Evolutionary conservation across 345 rosid genomes (phyloP).

Genomic region (Passiflora organensis): DNA sequence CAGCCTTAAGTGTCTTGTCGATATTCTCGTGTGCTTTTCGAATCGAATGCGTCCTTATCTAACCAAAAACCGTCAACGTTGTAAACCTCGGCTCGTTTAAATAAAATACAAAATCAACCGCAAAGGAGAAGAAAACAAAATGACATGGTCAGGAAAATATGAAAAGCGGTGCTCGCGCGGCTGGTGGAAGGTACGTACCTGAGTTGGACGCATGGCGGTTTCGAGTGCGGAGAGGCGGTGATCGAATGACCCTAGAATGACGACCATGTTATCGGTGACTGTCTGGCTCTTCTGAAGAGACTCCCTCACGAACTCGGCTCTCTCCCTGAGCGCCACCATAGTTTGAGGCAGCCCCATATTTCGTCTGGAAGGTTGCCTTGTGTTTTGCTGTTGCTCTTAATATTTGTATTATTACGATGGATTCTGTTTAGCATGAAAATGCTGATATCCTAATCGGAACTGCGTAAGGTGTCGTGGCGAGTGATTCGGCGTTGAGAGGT

Average conservation of each 20-base stretch:
- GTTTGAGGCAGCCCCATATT: slow-evolving; percentile 60
- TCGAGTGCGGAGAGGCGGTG: slow-evolving; percentile 97
- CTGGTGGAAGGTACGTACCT: slow-evolving; percentile 41
- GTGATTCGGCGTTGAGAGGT: too few species aligned
- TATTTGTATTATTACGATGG: too few species aligned
- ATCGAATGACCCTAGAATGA: slow-evolving; percentile 93
- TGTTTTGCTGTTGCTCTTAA: too few species aligned
- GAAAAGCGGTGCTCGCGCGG: too few species aligned
- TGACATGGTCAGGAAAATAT: too few species aligned
- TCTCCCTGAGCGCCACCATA: slow-evolving; percentile 54
- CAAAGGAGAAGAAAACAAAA: neutral
- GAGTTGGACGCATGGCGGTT: slow-evolving; percentile 99
- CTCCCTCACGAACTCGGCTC: slow-evolving; percentile 57
- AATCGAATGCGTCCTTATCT: slow-evolving; percentile 90
- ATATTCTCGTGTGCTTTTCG: slow-evolving; percentile 89
- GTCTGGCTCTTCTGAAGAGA: slow-evolving; percentile 82
- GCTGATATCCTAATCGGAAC: too few species aligned
- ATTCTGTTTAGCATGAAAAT: too few species aligned
- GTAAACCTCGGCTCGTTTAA: too few species aligned
- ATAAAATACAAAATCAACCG: neutral
- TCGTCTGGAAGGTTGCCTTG: too few species aligned
- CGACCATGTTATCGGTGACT: slow-evolving; percentile 82
- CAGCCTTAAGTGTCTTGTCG: slow-evolving; percentile 70
- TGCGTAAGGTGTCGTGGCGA: too few species aligned
- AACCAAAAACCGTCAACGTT: too few species aligned